Conservation (phyloP, 805 yeast species). For the Citeromyces nyonsensis region DNA sequence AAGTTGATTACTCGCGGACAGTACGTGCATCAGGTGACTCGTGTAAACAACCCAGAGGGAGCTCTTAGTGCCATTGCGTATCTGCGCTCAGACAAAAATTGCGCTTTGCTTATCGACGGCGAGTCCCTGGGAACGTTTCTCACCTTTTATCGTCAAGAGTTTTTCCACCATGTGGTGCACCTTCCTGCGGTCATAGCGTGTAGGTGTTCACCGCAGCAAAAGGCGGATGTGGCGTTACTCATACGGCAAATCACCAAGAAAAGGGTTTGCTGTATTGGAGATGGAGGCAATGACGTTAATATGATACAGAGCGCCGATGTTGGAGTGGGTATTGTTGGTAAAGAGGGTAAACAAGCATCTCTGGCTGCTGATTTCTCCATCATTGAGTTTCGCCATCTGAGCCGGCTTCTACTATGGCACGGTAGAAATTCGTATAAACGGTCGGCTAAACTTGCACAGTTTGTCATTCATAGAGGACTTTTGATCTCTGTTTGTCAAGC, state of each 20-base stretch:
- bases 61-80: slow-evolving; percentile 71
- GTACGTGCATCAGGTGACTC: slow-evolving; percentile 75
- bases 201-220: slow-evolving; percentile 97
- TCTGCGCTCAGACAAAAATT: slow-evolving; percentile 42
- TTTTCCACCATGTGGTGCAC: slow-evolving; percentile 59
- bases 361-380: slow-evolving; percentile 94
- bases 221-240: slow-evolving; percentile 82
- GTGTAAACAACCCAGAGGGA: slow-evolving; percentile 38
- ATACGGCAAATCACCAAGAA: slow-evolving; percentile 72
- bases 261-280: slow-evolving; percentile 95
- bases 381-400: slow-evolving; percentile 78
- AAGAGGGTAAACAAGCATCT: slow-evolving; percentile 96
- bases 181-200: slow-evolving; percentile 96
- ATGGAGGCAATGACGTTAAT: slow-evolving; percentile 97
- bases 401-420: slow-evolving; percentile 87
- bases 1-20: slow-evolving; percentile 89
- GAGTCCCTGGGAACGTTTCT: slow-evolving; percentile 67
- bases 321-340: slow-evolving; percentile 97
- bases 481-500: slow-evolving; percentile 92
- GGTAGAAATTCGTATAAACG: slow-evolving; percentile 95
- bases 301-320: slow-evolving; percentile 99
- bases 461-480: slow-evolving; percentile 92
- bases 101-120: slow-evolving; percentile 84
- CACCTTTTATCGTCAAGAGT: slow-evolving; percentile 49
- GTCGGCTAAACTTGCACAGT: slow-evolving; percentile 89